Evolutionary conservation across 202 grass and related monocot species (phyloP).

Genomic region (Carex arenaria): DNA sequence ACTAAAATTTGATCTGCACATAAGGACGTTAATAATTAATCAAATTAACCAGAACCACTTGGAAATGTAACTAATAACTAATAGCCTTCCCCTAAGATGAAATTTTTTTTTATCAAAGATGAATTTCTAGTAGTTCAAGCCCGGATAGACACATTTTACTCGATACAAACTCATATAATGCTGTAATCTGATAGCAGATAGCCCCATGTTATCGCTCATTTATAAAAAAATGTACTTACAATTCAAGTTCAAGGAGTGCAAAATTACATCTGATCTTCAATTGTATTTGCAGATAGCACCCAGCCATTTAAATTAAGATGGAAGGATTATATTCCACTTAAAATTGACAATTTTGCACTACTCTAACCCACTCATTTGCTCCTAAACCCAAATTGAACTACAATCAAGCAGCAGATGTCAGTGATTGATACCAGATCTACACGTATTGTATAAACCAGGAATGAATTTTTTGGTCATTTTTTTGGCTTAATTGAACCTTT

Average conservation of each 20-base stretch:
- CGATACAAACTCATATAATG: background rate
- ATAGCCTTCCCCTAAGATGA: background rate
- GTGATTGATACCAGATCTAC: background rate
- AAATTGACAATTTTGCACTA: background rate
- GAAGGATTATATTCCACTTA: background rate
- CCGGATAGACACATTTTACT: slow-evolving; percentile 1
- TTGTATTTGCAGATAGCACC: background rate
- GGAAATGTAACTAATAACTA: slow-evolving; percentile 7
- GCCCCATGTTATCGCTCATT: background rate
- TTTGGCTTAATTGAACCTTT: background rate
- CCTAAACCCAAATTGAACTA: background rate
- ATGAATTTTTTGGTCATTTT: background rate
- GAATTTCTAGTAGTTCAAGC: background rate
- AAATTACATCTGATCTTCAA: background rate
- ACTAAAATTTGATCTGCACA: slow-evolving; percentile 80
- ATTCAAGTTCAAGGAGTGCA: background rate
- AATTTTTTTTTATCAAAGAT: background rate
- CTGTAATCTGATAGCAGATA: background rate
- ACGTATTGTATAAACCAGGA: background rate
- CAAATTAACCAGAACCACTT: background rate
- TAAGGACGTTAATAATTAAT: slow-evolving; percentile 16
- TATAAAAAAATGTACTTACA: background rate
- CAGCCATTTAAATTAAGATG: background rate
- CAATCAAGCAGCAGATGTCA: background rate
- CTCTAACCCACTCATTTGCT: background rate